These are phyloP conservation scores for Fusarium sp. DNA, from an alignment of 2,329 filamentous ascomycete genomes.

Conservation along the genomic window DNA sequence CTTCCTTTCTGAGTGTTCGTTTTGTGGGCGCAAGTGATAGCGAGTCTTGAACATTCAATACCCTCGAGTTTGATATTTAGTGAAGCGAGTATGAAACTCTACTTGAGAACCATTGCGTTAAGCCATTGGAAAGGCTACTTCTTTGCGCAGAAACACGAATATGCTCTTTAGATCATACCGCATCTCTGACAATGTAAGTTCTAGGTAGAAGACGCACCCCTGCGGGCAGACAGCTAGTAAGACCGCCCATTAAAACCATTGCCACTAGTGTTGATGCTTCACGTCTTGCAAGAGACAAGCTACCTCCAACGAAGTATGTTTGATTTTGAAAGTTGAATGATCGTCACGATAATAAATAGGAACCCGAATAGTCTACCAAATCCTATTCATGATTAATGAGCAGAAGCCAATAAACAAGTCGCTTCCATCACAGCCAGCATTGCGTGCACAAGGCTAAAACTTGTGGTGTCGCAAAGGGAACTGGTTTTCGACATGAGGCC, in stretches of 20 bases:
- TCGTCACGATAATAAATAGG: neutral
- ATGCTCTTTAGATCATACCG: no score
- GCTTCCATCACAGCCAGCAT: neutral
- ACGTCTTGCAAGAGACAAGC: neutral
- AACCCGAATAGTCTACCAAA: neutral
- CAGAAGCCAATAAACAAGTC: neutral
- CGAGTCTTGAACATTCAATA: accelerated
- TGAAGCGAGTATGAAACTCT: no score
- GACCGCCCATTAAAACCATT: no score
- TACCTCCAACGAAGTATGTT: neutral
- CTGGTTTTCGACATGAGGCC: neutral
- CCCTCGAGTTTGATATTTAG: no score
- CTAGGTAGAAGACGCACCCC: no score
- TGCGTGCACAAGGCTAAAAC: constrained; percentile 1
- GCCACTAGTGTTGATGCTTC: neutral
- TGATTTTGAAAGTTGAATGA: neutral
- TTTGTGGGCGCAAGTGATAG: no score
- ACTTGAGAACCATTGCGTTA: no score
- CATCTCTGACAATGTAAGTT: no score
- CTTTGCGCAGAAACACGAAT: no score
- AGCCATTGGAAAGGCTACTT: no score
- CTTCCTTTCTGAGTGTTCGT: no score
- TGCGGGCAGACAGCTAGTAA: no score
- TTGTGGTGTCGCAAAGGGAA: constrained; percentile 1
- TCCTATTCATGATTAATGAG: neutral